Conservation (phyloP, 225 moss, liverwort and hornwort genomes). For the Marchantia paleacea region DNA sequence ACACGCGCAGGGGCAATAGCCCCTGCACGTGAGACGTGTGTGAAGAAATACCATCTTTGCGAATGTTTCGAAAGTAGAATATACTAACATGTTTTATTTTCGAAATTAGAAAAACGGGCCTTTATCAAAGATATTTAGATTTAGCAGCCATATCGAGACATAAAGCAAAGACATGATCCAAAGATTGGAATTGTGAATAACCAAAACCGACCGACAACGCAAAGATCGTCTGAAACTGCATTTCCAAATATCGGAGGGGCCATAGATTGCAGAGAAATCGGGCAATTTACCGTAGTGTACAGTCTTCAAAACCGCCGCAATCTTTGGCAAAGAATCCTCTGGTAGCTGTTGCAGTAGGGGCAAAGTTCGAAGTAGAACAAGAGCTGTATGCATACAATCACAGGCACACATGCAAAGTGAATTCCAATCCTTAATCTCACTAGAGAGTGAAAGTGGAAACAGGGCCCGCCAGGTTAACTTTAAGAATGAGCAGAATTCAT, state of each 20-base stretch:
- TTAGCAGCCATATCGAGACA: too few species aligned
- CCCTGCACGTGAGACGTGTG: too few species aligned
- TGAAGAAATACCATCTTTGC: too few species aligned
- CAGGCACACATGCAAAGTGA: not conserved
- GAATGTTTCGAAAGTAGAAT: too few species aligned
- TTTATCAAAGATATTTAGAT: too few species aligned
- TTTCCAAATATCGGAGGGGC: not conserved
- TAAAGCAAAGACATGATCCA: too few species aligned
- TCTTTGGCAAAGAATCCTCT: constrained; percentile 22
- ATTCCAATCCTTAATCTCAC: not conserved
- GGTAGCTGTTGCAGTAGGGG: constrained; percentile 29
- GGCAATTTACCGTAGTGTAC: constrained; percentile 22
- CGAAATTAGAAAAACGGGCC: too few species aligned
- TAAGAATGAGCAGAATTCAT: not conserved
- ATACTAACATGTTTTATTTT: too few species aligned
- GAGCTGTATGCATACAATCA: constrained; percentile 13
- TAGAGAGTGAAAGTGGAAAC: not conserved
- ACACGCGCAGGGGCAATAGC: too few species aligned
- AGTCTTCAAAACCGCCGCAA: constrained; percentile 27
- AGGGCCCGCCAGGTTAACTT: not conserved
- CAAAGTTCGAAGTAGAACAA: constrained; percentile 37
- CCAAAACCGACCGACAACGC: too few species aligned
- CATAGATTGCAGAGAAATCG: not conserved
- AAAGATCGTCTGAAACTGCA: not conserved
- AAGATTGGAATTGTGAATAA: too few species aligned